Base-by-base conservation (phyloP, 2,329 filamentous ascomycete genomes). In the Orbilia quercus region DNA sequence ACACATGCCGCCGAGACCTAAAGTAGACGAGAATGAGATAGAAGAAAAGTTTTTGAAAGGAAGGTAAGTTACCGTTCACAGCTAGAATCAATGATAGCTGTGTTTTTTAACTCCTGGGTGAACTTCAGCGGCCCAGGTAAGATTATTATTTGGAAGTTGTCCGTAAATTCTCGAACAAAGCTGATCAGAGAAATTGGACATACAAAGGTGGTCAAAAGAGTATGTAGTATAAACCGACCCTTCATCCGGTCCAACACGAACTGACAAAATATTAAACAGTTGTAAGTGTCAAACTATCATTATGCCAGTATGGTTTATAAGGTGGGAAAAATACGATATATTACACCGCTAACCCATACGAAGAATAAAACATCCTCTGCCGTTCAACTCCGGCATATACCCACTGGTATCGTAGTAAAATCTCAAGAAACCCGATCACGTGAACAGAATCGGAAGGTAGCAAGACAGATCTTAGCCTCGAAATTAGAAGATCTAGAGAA, bases 291-390 rank as follows among this genome's bases (percentile, higher is more conserved):
- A n/a, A 25, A 59, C 25, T 45, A 16, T 9, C 44, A 66, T 36
- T 34, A 34, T 55, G 7, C 40, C 12, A 34, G 50, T 38, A 36
- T 50, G 34, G 7, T 51, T n/a, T 18, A 31, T 50, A 36, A 34
- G 12, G 14, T 22, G 14, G 25, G 22, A 22, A 22, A 7, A 18
- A 20, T 22, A 50, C 18, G 25, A 40, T 53, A 20, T 55, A 36
- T 40, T 31, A 44, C 36, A 31, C 7, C 7, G 11, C 57, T 59
- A 53, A 64, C 45, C 9, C 22, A 14, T 28, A 40, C 57, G 40
- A 75, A 84, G 90, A 99, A 99, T 82, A 99, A 99, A 87, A 99
- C 95, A 23, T 92, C 89, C 76, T 97, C 91, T 0, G 94, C 94
- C 38, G 94, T 97, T 1, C 95, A 99, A 80, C 84, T 99, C 36